Percentiles rank a stretch among this genome's conserved stretches.
Evolutionary conservation across 2,329 filamentous ascomycete species (phyloP).

Genomic region (Penicillium sp.): DNA sequence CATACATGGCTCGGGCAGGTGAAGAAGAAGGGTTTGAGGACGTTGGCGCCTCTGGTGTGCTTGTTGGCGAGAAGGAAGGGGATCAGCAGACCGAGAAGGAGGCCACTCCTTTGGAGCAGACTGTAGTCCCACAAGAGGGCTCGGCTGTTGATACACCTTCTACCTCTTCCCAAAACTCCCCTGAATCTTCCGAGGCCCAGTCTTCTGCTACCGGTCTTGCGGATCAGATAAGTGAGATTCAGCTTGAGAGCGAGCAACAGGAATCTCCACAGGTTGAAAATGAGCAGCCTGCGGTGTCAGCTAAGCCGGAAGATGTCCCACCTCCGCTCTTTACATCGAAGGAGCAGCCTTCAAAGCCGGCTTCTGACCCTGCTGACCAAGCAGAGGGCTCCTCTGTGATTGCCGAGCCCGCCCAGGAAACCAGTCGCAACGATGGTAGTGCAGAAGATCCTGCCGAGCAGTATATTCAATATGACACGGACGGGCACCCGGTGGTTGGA

Average conservation of each 20-base stretch:
- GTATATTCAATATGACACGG: constrained; percentile 59
- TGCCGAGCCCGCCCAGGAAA: constrained; percentile 18
- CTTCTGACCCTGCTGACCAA: constrained; percentile 20
- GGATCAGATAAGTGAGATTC: constrained; percentile 57
- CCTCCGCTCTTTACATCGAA: constrained; percentile 63
- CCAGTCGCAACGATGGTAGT: constrained; percentile 20
- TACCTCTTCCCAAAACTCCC: constrained; percentile 15
- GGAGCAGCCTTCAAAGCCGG: constrained; percentile 23
- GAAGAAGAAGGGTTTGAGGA: constrained; percentile 95
- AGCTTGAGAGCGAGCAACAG: constrained; percentile 48
- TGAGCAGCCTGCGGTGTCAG: constrained; percentile 39
- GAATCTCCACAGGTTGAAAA: constrained; percentile 3
- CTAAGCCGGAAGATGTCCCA: constrained; percentile 67
- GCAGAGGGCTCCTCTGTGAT: constrained; percentile 14
- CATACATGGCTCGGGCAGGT: constrained; percentile 77
- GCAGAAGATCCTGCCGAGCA: constrained; percentile 28
- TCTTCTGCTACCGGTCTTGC: constrained; percentile 57
- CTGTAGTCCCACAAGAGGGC: not conserved
- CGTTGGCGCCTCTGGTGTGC: constrained; percentile 68
- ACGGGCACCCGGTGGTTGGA: constrained; percentile 79
- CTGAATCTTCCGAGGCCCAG: constrained; percentile 34
- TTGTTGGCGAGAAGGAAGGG: constrained; percentile 70
- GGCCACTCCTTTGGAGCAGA: not conserved
- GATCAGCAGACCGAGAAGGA: constrained; percentile 42
- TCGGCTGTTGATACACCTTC: not conserved